Percentiles rank a stretch among this genome's conserved stretches.
These are phyloP conservation scores for Tricholomella constricta DNA, from an alignment of 768 basidiomycete species.

Conservation along the genomic window DNA sequence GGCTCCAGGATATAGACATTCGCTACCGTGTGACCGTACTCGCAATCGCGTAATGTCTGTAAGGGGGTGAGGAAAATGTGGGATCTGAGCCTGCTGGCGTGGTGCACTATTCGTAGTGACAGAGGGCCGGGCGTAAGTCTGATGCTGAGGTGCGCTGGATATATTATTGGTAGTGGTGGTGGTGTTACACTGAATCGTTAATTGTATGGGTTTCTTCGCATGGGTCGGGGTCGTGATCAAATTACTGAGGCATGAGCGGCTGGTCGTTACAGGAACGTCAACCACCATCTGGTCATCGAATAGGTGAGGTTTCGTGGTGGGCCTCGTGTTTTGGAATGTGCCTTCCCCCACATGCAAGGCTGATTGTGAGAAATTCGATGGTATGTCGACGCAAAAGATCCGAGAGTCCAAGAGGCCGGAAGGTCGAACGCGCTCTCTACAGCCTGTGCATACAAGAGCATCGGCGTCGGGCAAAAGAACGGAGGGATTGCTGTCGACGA, in stretches of 20 bases:
- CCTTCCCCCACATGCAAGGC: conserved; percentile 26
- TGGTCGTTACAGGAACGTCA: conserved; percentile 17
- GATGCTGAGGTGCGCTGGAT: conserved; percentile 15
- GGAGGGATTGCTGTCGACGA: conserved; percentile 35
- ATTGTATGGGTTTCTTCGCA: conserved; percentile 24
- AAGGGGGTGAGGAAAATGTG: conserved; percentile 50
- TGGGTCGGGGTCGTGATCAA: conserved; percentile 18
- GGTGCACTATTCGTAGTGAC: conserved; percentile 15
- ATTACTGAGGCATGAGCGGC: conserved; percentile 18
- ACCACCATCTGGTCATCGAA: conserved; percentile 41
- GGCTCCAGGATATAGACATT: conserved; percentile 87
- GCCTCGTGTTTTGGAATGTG: conserved; percentile 34
- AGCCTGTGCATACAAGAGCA: conserved; percentile 48
- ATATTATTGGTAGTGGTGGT: conserved; percentile 17
- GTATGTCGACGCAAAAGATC: conserved; percentile 26
- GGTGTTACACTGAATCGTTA: conserved; percentile 25
- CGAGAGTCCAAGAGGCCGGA: conserved; percentile 19
- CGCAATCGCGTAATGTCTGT: conserved; percentile 78
- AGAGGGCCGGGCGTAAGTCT: conserved; percentile 13
- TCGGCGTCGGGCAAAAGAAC: conserved; percentile 27
- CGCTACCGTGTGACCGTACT: conserved; percentile 68
- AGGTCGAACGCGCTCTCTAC: conserved; percentile 42
- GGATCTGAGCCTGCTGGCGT: conserved; percentile 18
- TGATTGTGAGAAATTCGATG: conserved; percentile 25
- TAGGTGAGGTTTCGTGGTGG: conserved; percentile 11